A percentile compares a stretch with the other conserved stretches of the same genome.
Evolutionary conservation across 768 basidiomycete genomes (phyloP).

Genomic region (Termitomyces sp.): DNA sequence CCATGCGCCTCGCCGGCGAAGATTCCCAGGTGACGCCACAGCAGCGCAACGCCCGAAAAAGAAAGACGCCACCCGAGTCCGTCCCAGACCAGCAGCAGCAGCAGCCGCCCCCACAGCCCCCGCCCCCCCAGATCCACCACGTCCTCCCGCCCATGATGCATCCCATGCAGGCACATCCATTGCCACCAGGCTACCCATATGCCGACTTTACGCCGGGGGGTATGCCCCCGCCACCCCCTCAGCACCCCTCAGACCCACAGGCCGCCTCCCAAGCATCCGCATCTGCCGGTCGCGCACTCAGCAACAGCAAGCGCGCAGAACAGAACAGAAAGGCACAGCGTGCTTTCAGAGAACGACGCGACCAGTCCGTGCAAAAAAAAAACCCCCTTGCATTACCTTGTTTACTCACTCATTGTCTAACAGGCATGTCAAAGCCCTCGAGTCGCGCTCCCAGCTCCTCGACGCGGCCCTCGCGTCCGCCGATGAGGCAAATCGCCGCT

Average conservation of each 20-base stretch:
- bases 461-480: conserved; percentile 84
- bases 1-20: conserved; percentile 58
- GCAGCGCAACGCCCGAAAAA: conserved; percentile 54
- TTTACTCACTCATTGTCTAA: conserved; percentile 3
- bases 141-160: conserved; percentile 55
- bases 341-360: conserved; percentile 85
- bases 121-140: conserved; percentile 39
- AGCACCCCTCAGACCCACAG: conserved; percentile 20
- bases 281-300: conserved; percentile 49
- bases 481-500: conserved; percentile 84
- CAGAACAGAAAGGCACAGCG: conserved; percentile 95
- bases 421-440: conserved; percentile 86
- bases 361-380: conserved; percentile 57
- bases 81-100: conserved; percentile 19
- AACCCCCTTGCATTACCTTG: no score
- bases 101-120: conserved; percentile 28
- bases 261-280: conserved; percentile 22
- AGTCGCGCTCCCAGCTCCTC: conserved; percentile 79
- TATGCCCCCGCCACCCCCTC: conserved; percentile 28
- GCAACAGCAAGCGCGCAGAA: conserved; percentile 84
- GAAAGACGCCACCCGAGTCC: conserved; percentile 49
- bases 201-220: conserved; percentile 56
- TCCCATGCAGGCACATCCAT: conserved; percentile 25
- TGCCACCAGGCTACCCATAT: conserved; percentile 51
- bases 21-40: conserved; percentile 36